Evolutionary conservation across 2,329 filamentous ascomycete species (phyloP), one percentile per base, ranked within the genome.

Genomic region (Penicillium sclerotigenum): DNA sequence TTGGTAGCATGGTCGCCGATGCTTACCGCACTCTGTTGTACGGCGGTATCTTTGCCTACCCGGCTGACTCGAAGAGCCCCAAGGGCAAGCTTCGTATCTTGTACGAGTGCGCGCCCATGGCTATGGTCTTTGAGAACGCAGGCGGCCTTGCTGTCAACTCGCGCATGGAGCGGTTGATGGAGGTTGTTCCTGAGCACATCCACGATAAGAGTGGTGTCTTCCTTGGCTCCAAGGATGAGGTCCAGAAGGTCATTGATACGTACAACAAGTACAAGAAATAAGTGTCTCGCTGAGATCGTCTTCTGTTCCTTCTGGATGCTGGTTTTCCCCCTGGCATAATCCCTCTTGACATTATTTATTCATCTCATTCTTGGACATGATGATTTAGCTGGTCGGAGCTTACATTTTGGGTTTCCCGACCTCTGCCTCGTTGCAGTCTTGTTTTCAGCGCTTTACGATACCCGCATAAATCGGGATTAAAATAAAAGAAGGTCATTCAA

Each of bases 41-140:
- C 73, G 94, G 94, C 58, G 94, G 94, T 64, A 89, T 99, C 71
- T 99, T 99, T 75, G 94, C 94, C 42, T 99, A 99, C 73, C 94
- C 94, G 0, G 90, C 93, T 14, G 94, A 99, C 73, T 95, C 92
- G 81, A 97, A 99, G 87, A 96, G 89, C 71, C 91, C 92, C 62
- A 99, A 97, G 85, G 94, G 94, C 66, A 99, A 99, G 82, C 83
- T 99, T 65, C 85, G 94, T 63, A 99, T 99, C 65, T 75, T 99
- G 68, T 99, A 99, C 78, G 94, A 99, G 80, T 99, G 94, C 73
- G 94, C 94, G 14, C 94, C 94, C 37, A 99, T 99, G 94, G 94
- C 94, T 24, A 89, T 97, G 87, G 85, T 99, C 7, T 97, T 99
- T 75, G 94, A 99, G 79, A 97, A 99, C 77, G 94, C 94, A 68